A percentile compares a stretch with the other conserved stretches of the same genome.
Evolutionary conservation across 1,284 basidiomycete genomes (phyloP).

Genomic region (Sphagnurus paluster): DNA sequence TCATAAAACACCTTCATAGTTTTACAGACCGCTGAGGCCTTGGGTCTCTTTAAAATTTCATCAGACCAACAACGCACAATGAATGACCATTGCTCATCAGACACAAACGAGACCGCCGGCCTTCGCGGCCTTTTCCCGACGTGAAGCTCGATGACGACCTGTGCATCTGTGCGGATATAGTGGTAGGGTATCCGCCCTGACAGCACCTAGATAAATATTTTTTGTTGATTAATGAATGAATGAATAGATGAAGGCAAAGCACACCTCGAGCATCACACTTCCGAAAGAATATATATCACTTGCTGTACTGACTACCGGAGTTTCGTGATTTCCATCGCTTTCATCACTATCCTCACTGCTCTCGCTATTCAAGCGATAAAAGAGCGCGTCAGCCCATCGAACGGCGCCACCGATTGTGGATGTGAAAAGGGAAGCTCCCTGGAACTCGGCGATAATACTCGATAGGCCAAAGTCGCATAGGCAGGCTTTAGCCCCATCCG

Average conservation of each 20-base stretch:
- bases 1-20: slow-evolving; percentile 16
- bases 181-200: slow-evolving; percentile 41
- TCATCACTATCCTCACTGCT: too few species aligned
- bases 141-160: slow-evolving; percentile 42
- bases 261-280: slow-evolving; percentile 41
- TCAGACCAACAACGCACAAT: slow-evolving; percentile 40
- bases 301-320: slow-evolving; percentile 23
- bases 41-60: slow-evolving; percentile 28
- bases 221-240: neutral
- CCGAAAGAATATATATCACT: slow-evolving; percentile 44
- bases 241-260: slow-evolving; percentile 1
- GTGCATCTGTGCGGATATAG: slow-evolving; percentile 38
- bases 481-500: slow-evolving; percentile 33
- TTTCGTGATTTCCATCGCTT: too few species aligned
- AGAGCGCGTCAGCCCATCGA: slow-evolving; percentile 37
- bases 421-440: slow-evolving; percentile 25
- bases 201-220: slow-evolving; percentile 28
- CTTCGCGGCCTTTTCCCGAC: slow-evolving; percentile 39
- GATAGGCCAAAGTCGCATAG: slow-evolving; percentile 46
- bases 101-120: slow-evolving; percentile 37
- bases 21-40: slow-evolving; percentile 23
- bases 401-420: slow-evolving; percentile 37
- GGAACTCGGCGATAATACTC: slow-evolving; percentile 34
- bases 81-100: slow-evolving; percentile 39
- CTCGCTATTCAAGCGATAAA: slow-evolving; percentile 27